phyloP scores from a whole-genome alignment of 257 asterid species.

The Fraxinus pennsylvanica region DNA sequence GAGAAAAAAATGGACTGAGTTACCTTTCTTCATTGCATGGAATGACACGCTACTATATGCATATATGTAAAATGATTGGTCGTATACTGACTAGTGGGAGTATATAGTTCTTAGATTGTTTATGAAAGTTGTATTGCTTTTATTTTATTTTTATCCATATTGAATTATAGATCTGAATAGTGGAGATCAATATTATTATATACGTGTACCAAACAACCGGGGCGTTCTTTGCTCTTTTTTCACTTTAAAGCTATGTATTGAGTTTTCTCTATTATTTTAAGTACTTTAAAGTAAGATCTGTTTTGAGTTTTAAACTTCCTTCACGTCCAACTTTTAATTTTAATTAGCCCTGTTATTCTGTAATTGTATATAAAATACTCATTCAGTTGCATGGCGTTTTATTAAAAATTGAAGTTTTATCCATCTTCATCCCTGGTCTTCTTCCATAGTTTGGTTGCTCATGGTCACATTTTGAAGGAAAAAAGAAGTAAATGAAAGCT shows the following conservation, averaged over 20 bases:
- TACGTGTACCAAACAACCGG: background rate
- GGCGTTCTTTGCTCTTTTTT: conserved; percentile 15
- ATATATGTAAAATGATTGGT: background rate
- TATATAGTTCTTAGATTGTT: background rate
- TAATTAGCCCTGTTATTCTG: background rate
- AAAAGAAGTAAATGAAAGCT: background rate
- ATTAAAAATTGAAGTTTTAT: background rate
- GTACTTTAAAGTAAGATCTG: conserved; percentile 22
- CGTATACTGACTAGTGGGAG: conserved; percentile 10
- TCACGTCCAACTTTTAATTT: background rate
- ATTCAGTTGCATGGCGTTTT: background rate
- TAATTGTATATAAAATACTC: background rate
- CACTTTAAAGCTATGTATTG: conserved; percentile 36
- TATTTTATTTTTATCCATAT: conserved; percentile 3
- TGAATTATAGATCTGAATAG: conserved; percentile 34
- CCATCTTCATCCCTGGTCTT: background rate
- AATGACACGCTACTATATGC: background rate
- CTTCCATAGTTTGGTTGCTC: background rate
- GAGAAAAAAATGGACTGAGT: conserved; percentile 26
- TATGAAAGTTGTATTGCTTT: background rate
- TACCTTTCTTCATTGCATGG: background rate
- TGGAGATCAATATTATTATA: conserved; percentile 16
- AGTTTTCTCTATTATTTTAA: conserved; percentile 12
- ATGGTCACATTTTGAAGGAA: background rate
- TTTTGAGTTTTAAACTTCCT: conserved; percentile 14